Evolutionary conservation across 495 filamentous ascomycete genomes (phyloP), one percentile per base, ranked within the genome.

Genomic region (Penicillium cinerascens): DNA sequence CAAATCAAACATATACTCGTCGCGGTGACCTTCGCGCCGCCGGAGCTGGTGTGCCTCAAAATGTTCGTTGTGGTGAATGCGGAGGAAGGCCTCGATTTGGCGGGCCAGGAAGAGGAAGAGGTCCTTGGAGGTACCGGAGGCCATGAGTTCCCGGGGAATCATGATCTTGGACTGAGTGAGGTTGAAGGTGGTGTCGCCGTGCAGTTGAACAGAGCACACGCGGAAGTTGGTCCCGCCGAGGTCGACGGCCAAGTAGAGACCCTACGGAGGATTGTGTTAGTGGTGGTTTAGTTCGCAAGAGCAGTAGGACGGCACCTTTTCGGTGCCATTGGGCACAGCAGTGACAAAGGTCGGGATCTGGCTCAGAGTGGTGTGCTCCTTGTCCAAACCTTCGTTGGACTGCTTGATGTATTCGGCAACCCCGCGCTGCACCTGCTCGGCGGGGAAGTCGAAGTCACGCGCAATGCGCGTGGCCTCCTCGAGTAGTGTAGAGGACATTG

Each of bases 291-390:
- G 16, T 27, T 13, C 54, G 49, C 22, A 23, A 37, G 22, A 50
- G 41, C 35, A 21, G 10, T 20, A 17, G 1, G 26, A 39, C n/a
- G 46, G 38, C 58, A 79, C 75, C 85, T 96, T 95, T 65, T 98
- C 93, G 2, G 92, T 96, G 55, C 93, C 93, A 82, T 97, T 96
- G 56, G 93, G 95, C 3, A 97, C 95, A 9, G 80, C 84, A 2
- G 93, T 97, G 36, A 98, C 92, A 66, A 92, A 98, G 20, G 93
- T 96, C 0, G 93, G 93, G 60, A 98, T 98, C 75, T 97, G 95
- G 70, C 85, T 89, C 79, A 98, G 71, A 47, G 86, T 88, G 3
- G 88, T 83, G 42, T 85, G 85, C 60, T 89, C 82, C 65, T 88
- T 86, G 42, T 82, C 68, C 63, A 95, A 71, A n/a, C 89, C 93